Evolutionary conservation across 1,284 basidiomycete species (phyloP).

Genomic region (Microbotryum violaceum): DNA sequence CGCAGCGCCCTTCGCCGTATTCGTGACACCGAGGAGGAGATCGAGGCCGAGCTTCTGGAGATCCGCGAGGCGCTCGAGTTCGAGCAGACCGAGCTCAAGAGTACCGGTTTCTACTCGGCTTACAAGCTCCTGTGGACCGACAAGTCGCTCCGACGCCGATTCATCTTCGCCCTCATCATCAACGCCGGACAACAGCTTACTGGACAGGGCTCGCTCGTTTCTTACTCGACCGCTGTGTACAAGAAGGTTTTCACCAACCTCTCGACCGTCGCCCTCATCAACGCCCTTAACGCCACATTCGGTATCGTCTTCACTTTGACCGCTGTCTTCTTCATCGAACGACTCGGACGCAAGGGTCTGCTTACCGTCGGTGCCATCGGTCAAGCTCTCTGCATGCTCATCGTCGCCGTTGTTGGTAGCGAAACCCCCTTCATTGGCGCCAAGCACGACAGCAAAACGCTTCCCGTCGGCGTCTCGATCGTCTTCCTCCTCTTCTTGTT

Average conservation of each 20-base stretch:
- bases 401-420: slow-evolving; percentile 21
- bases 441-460: slow-evolving; percentile 14
- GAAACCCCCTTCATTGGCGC: slow-evolving; percentile 2
- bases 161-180: slow-evolving; percentile 26
- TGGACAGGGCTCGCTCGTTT: slow-evolving; percentile 20
- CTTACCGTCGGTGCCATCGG: slow-evolving; percentile 21
- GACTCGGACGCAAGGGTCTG: slow-evolving; percentile 19
- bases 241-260: slow-evolving; percentile 22
- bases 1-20: slow-evolving; percentile 13
- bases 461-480: slow-evolving; percentile 25
- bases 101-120: slow-evolving; percentile 7
- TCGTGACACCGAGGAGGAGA: slow-evolving; percentile 15
- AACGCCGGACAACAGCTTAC: slow-evolving; percentile 30
- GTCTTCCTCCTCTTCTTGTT: slow-evolving; percentile 25
- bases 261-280: slow-evolving; percentile 30
- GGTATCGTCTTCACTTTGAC: slow-evolving; percentile 27
- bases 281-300: slow-evolving; percentile 23
- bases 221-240: slow-evolving; percentile 31
- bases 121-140: slow-evolving; percentile 17
- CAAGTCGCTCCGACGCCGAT: slow-evolving; percentile 26
- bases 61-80: slow-evolving; percentile 28
- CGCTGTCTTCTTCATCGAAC: slow-evolving; percentile 22
- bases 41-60: slow-evolving; percentile 24
- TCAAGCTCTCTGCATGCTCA: slow-evolving; percentile 21
- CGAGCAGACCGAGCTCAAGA: slow-evolving; percentile 13